These are phyloP conservation scores for Verticillium dahliae DNA, from an alignment of 2,329 filamentous ascomycete species.

Conservation along the genomic window DNA sequence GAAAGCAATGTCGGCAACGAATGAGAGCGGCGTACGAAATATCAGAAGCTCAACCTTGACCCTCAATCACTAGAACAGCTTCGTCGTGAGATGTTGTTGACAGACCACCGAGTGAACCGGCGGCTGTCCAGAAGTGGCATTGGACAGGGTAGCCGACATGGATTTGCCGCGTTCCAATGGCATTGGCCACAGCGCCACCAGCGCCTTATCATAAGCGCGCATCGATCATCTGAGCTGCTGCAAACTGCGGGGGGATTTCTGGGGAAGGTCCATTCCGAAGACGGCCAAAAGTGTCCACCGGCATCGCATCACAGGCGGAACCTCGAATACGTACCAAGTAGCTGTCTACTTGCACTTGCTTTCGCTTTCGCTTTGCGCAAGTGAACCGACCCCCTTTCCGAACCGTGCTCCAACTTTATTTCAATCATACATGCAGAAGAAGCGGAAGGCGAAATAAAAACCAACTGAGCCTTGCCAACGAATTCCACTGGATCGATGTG, in stretches of 20 bases:
- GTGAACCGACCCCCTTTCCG: too few relatives aligned
- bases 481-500: background rate
- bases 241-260: background rate
- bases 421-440: background rate
- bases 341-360: background rate
- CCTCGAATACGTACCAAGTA: background rate
- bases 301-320: background rate
- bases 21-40: background rate
- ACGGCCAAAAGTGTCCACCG: background rate
- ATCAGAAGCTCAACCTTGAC: background rate
- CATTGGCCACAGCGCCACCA: background rate
- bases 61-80: background rate
- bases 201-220: background rate
- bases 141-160: background rate
- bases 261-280: background rate
- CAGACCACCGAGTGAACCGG: background rate
- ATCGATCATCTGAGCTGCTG: background rate
- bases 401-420: too few relatives aligned
- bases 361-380: too few relatives aligned
- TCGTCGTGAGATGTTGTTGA: background rate
- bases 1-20: background rate
- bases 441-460: background rate
- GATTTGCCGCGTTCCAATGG: background rate
- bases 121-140: background rate
- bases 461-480: background rate